Conservation (phyloP, 257 asterid genomes). For the Jaltomata sinuosa region DNA sequence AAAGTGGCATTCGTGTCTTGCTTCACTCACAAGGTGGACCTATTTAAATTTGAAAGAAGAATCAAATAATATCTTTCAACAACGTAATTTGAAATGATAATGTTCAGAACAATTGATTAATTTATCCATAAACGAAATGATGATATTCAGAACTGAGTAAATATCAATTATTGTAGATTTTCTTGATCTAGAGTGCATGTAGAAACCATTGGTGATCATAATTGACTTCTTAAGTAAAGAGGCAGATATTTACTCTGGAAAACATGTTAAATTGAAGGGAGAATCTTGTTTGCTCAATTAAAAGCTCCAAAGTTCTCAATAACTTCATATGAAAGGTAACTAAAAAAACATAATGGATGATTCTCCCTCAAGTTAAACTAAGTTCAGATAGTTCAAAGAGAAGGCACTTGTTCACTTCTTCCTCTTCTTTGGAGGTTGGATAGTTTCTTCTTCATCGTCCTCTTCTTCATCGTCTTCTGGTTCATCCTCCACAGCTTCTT, state of each 20-base stretch:
- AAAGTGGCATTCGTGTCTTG: neutral
- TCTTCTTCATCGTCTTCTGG: conserved; percentile 27
- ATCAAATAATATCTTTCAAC: neutral
- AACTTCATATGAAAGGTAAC: conserved; percentile 9
- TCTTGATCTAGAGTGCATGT: neutral
- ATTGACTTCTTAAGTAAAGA: neutral
- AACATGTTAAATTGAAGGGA: neutral
- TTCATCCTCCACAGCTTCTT: conserved; percentile 20
- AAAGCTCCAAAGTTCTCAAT: neutral
- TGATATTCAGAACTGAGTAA: neutral
- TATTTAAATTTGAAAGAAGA: neutral
- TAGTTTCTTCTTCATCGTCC: conserved; percentile 58
- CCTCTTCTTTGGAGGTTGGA: conserved; percentile 81
- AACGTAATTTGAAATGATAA: neutral
- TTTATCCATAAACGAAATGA: neutral
- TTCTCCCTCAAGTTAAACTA: neutral
- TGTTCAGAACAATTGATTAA: neutral
- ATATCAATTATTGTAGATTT: neutral
- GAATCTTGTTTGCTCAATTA: neutral
- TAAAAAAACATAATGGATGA: neutral
- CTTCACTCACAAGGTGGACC: neutral
- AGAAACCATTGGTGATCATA: neutral
- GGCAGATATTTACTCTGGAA: neutral
- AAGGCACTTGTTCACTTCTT: conserved; percentile 40
- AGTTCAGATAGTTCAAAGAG: neutral